phyloP scores from a whole-genome alignment of 2,329 filamentous ascomycete genomes.

The Diplodia sapinea region DNA sequence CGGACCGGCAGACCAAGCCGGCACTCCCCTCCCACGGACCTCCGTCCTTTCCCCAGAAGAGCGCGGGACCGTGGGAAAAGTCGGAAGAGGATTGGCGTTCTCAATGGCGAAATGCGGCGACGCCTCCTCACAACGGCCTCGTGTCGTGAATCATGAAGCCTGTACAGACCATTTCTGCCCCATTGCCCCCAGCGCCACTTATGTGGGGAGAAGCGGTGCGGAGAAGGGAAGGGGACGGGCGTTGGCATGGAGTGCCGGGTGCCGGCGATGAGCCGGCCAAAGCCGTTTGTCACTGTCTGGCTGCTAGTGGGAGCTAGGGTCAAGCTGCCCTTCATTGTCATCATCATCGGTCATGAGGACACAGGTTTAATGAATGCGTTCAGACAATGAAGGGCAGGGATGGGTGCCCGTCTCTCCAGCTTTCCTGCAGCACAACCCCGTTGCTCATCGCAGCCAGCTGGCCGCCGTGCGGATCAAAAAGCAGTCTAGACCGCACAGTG shows the following conservation, averaged over 20 bases:
- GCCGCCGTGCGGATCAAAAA: constrained; percentile 8
- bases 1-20: too few species aligned
- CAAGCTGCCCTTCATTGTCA: not conserved
- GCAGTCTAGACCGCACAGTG: constrained; percentile 6
- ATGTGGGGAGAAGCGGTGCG: not conserved
- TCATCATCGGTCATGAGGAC: not conserved
- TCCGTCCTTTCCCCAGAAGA: not conserved
- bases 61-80: not conserved
- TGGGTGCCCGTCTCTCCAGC: not conserved
- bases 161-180: not conserved
- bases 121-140: not conserved
- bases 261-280: not conserved
- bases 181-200: not conserved
- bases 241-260: not conserved
- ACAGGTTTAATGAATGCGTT: not conserved
- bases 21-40: not conserved
- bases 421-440: not conserved
- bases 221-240: not conserved
- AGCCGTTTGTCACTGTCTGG: not conserved
- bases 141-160: constrained; percentile 11
- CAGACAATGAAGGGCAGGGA: not conserved
- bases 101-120: constrained; percentile 2
- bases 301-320: not conserved
- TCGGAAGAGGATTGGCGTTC: not conserved
- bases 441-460: constrained; percentile 2